phyloP scores from a whole-genome alignment of 805 yeast species.

The Barnettozyma californica region DNA sequence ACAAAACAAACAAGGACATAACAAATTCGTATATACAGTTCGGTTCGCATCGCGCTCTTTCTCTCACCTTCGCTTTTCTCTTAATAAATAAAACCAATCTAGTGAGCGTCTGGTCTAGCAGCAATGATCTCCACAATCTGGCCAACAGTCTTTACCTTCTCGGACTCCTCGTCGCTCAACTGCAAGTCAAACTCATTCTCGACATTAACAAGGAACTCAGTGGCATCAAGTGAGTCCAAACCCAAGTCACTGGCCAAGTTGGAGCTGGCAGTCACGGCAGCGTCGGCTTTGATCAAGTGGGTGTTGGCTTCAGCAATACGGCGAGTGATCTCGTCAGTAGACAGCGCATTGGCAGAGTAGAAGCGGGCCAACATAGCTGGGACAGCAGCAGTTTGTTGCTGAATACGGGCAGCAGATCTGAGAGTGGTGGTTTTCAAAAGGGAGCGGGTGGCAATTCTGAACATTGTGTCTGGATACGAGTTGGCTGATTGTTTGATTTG shows the following conservation, averaged over 20 bases:
- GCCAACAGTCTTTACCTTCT: slow-evolving; percentile 87
- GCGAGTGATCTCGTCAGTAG: slow-evolving; percentile 73
- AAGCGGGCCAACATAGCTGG: slow-evolving; percentile 30
- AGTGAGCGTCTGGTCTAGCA: slow-evolving; percentile 49
- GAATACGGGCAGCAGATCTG: slow-evolving; percentile 11
- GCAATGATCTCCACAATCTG: slow-evolving; percentile 87
- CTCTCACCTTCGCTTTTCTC: not conserved
- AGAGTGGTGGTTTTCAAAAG: slow-evolving; percentile 33
- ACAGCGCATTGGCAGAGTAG: slow-evolving; percentile 59
- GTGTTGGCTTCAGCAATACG: slow-evolving; percentile 77
- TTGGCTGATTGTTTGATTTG: not conserved
- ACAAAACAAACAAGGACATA: not conserved
- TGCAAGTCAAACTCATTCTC: slow-evolving; percentile 89
- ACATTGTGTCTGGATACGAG: slow-evolving; percentile 30
- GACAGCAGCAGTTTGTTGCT: slow-evolving; percentile 15
- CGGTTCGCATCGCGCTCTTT: not conserved
- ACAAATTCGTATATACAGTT: not conserved
- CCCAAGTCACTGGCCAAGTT: slow-evolving; percentile 56
- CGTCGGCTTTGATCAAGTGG: slow-evolving; percentile 56
- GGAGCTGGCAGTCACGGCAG: slow-evolving; percentile 33
- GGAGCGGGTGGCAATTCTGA: slow-evolving; percentile 43
- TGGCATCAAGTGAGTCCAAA: slow-evolving; percentile 91
- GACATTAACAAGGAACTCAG: slow-evolving; percentile 91
- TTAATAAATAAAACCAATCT: not conserved
- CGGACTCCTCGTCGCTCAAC: slow-evolving; percentile 87